These are phyloP conservation scores for Diaporthe ampelina DNA, from an alignment of 2,329 filamentous ascomycete species.

Conservation along the genomic window DNA sequence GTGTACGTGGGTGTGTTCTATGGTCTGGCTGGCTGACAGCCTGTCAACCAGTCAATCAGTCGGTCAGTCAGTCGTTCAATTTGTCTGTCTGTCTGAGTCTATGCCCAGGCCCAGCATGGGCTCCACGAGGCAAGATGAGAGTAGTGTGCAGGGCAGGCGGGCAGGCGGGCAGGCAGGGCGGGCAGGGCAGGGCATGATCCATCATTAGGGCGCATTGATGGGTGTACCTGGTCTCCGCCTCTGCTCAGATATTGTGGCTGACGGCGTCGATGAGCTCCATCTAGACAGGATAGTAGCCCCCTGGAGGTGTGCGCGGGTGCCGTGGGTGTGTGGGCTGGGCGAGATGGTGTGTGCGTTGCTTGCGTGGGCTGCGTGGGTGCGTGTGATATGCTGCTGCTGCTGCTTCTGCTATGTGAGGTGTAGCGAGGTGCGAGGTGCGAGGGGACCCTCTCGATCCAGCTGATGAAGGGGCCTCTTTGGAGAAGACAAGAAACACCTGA, in stretches of 20 bases:
- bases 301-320: neutral
- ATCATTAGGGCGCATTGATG: constrained; percentile 33
- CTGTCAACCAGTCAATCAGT: neutral
- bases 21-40: neutral
- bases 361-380: neutral
- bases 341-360: neutral
- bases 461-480: constrained; percentile 41
- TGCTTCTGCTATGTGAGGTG: constrained; percentile 29
- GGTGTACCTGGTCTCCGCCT: constrained; percentile 29
- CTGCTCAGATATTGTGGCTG: constrained; percentile 31
- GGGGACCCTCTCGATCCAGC: constrained; percentile 16
- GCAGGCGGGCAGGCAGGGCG: neutral
- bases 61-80: neutral
- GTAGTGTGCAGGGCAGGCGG: neutral
- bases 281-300: neutral
- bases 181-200: constrained; percentile 16
- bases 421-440: constrained; percentile 19
- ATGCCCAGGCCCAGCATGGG: neutral
- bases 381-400: no score
- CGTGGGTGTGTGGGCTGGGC: neutral
- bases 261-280: constrained; percentile 25
- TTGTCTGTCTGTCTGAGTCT: no score
- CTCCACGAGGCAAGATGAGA: constrained; percentile 28
- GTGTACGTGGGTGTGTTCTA: neutral
- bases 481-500: constrained; percentile 40